Conservation (phyloP, 345 rosid species). For the Acer saccharum region DNA sequence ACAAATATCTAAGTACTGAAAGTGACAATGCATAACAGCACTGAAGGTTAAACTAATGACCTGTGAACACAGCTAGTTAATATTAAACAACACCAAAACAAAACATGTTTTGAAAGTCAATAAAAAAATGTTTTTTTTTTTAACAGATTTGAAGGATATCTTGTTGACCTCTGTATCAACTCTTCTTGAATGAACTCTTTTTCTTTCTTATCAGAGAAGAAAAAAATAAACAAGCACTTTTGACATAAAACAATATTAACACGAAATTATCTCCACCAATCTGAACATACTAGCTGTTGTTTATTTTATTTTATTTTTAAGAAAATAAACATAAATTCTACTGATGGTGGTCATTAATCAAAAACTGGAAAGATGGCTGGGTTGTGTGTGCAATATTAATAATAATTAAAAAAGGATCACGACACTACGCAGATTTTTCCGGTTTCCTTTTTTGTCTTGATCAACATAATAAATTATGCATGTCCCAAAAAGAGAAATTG, state of each 20-base stretch:
- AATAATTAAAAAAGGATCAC: background rate
- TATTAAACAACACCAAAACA: constrained; percentile 12
- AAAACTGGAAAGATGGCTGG: background rate
- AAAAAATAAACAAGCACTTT: background rate
- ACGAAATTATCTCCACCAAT: background rate
- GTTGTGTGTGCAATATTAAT: background rate
- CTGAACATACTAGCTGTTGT: background rate
- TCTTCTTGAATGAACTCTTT: background rate
- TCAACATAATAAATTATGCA: background rate
- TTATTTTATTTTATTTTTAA: background rate
- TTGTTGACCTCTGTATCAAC: background rate
- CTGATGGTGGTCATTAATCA: background rate
- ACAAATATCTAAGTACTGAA: background rate
- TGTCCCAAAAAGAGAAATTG: background rate
- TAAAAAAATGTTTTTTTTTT: background rate
- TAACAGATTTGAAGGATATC: background rate
- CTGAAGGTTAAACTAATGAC: background rate
- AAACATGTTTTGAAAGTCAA: background rate
- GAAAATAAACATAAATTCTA: background rate
- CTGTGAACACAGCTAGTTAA: background rate
- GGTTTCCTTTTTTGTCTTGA: background rate
- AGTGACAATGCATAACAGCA: background rate
- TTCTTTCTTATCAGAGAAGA: background rate
- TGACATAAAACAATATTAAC: background rate
- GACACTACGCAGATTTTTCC: background rate